Percentiles rank a stretch among this genome's conserved stretches.
Conservation (phyloP, 2,329 filamentous ascomycete species). For the Fusarium sarcochroum region DNA sequence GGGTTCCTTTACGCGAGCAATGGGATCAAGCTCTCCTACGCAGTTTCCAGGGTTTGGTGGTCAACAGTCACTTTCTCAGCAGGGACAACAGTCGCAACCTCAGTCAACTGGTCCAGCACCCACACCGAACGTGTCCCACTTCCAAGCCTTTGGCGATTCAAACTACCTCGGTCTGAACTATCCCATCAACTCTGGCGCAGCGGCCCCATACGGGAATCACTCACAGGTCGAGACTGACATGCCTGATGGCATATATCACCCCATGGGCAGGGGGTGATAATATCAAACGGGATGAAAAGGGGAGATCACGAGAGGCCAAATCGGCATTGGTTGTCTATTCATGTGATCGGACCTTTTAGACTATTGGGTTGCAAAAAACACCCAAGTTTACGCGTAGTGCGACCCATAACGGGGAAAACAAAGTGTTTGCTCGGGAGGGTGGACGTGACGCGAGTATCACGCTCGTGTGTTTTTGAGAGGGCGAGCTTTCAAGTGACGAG, state of each 20-base stretch:
- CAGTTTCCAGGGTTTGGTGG: slow-evolving; percentile 29
- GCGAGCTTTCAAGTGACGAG: not conserved
- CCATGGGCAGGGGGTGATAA: slow-evolving; percentile 40
- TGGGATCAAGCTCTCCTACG: slow-evolving; percentile 13
- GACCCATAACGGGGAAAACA: slow-evolving; percentile 3
- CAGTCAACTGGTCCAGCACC: slow-evolving; percentile 21
- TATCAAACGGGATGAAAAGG: not conserved
- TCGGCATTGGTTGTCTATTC: not conserved
- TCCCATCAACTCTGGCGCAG: slow-evolving; percentile 7
- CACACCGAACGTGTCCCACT: slow-evolving; percentile 26
- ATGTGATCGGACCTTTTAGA: slow-evolving; percentile 5
- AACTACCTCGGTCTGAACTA: slow-evolving; percentile 49
- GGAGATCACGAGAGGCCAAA: not conserved
- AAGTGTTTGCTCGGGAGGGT: slow-evolving; percentile 23
- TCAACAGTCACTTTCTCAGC: slow-evolving; percentile 10
- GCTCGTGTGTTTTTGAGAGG: not conserved
- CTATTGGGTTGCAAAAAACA: not conserved
- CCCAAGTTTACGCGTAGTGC: slow-evolving; percentile 1
- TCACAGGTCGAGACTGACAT: slow-evolving; percentile 45
- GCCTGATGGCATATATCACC: slow-evolving; percentile 43
- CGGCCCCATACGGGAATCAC: slow-evolving; percentile 36
- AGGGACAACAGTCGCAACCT: slow-evolving; percentile 29
- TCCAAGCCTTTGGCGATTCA: slow-evolving; percentile 40
- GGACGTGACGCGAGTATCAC: slow-evolving; percentile 7
- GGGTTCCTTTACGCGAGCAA: slow-evolving; percentile 26